A percentile compares a stretch with the other conserved stretches of the same genome.
Evolutionary conservation across 164 flowering plant species (phyloP).

Genomic region (Protea cynaroides): DNA sequence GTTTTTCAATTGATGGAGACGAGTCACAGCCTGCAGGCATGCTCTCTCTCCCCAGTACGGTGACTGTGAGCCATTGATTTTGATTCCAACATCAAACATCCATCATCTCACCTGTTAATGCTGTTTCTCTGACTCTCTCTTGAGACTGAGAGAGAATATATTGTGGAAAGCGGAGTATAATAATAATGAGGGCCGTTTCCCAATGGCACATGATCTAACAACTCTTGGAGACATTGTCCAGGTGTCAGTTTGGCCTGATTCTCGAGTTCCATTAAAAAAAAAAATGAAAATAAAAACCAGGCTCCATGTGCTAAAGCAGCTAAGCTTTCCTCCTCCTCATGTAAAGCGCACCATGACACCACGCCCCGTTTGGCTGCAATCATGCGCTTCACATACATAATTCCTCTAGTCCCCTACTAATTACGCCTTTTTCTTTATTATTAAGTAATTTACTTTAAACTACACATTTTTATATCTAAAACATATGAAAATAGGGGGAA

Average conservation of each 20-base stretch:
- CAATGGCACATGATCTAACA: conserved; percentile 28
- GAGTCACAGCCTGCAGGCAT: background rate
- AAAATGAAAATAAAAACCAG: background rate
- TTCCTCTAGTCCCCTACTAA: conserved; percentile 17
- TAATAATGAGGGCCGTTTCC: conserved; percentile 9
- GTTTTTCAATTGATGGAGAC: background rate
- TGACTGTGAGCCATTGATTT: no score
- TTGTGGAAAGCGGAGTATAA: conserved; percentile 10
- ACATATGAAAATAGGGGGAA: no score
- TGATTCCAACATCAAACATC: no score
- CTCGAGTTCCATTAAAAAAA: conserved; percentile 17
- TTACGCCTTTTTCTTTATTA: background rate
- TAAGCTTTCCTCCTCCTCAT: conserved; percentile 35
- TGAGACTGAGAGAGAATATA: conserved; percentile 1
- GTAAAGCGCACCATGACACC: conserved; percentile 60
- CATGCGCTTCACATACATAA: conserved; percentile 59
- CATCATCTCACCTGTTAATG: no score
- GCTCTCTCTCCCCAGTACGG: background rate
- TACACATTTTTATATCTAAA: no score
- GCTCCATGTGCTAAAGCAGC: conserved; percentile 66
- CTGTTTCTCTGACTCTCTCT: no score
- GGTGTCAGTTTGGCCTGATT: conserved; percentile 13
- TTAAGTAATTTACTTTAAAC: no score
- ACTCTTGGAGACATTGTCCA: background rate
- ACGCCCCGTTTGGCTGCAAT: conserved; percentile 78